Evolutionary conservation across 2,329 filamentous ascomycete species (phyloP).

Genomic region (Incumbomyces lentus): DNA sequence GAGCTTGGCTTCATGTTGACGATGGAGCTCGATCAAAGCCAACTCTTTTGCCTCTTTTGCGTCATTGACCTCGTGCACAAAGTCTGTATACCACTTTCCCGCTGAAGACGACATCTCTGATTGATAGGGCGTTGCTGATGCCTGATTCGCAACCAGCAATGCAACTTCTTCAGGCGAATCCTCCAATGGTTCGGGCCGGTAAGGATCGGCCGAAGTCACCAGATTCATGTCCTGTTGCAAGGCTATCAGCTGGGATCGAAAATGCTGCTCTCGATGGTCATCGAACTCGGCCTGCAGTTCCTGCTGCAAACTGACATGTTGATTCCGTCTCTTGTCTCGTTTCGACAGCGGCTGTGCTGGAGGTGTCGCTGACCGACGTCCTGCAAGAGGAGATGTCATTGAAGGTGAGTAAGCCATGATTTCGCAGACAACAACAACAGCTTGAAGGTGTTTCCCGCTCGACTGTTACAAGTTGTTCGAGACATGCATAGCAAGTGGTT

Average conservation of each 20-base stretch:
- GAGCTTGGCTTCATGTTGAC: slow-evolving; percentile 46
- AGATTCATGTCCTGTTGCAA: slow-evolving; percentile 85
- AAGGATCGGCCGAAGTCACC: slow-evolving; percentile 75
- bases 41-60: slow-evolving; percentile 79
- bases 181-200: slow-evolving; percentile 58
- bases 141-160: slow-evolving; percentile 49
- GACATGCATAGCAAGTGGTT: too few species aligned
- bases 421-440: neutral
- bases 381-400: slow-evolving; percentile 25
- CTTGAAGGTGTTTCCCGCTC: too few species aligned
- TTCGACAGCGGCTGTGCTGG: slow-evolving; percentile 55
- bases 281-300: slow-evolving; percentile 68
- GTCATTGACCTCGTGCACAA: slow-evolving; percentile 77
- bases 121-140: slow-evolving; percentile 50
- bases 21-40: slow-evolving; percentile 66
- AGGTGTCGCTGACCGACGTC: slow-evolving; percentile 23
- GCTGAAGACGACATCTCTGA: slow-evolving; percentile 57
- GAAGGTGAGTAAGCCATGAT: slow-evolving; percentile 32
- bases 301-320: slow-evolving; percentile 67
- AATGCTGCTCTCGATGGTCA: slow-evolving; percentile 70
- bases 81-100: slow-evolving; percentile 74
- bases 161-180: slow-evolving; percentile 56
- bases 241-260: slow-evolving; percentile 79
- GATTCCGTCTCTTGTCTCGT: slow-evolving; percentile 78
- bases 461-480: too few species aligned